These are phyloP conservation scores for Voacanga thouarsii DNA, from an alignment of 257 asterid species.

Conservation along the genomic window DNA sequence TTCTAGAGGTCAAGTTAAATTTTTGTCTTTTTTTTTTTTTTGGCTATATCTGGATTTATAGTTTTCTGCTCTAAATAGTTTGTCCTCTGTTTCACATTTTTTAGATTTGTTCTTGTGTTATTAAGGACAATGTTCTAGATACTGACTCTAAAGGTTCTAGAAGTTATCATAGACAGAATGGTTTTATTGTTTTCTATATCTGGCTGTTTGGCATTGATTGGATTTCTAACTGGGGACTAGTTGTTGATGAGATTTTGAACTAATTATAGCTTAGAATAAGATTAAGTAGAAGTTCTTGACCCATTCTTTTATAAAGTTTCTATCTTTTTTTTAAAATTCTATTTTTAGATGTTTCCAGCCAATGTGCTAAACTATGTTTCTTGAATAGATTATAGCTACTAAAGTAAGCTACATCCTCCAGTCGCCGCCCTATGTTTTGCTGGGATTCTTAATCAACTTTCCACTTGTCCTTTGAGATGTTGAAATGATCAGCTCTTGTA, in stretches of 20 bases:
- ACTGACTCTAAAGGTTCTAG: background rate
- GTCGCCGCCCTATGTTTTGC: background rate
- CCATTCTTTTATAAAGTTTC: background rate
- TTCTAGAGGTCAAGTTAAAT: no score
- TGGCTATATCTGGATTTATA: no score
- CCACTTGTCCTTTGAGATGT: background rate
- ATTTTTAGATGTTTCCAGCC: background rate
- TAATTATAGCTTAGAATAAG: background rate
- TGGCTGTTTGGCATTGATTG: background rate
- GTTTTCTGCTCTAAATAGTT: no score
- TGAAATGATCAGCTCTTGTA: background rate
- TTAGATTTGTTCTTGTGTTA: no score
- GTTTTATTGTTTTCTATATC: background rate
- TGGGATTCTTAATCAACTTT: background rate
- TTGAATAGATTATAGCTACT: constrained; percentile 1
- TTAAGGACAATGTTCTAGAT: no score
- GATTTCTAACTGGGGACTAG: no score
- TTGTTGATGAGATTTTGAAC: background rate
- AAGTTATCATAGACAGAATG: background rate
- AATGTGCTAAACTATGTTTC: background rate
- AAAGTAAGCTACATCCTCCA: no score
- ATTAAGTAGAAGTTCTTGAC: background rate
- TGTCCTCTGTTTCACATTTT: no score
- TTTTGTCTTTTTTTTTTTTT: no score
- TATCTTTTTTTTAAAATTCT: background rate